A percentile compares a stretch with the other conserved stretches of the same genome.
Conservation (phyloP, 805 yeast species). For the Hanseniaspora lindneri region DNA sequence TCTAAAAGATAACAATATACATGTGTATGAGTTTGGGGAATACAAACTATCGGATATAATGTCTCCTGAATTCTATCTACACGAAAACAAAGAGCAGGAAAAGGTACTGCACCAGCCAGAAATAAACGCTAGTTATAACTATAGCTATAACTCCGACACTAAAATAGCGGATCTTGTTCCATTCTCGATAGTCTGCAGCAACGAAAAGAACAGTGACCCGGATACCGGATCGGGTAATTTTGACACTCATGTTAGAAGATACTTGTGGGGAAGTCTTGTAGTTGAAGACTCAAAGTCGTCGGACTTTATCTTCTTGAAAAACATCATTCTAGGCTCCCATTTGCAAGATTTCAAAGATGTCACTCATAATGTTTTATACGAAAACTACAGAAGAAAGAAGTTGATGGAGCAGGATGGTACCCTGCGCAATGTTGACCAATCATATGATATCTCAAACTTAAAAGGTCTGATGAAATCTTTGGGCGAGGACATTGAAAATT, state of each 20-base stretch:
- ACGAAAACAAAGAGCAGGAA: too few relatives aligned
- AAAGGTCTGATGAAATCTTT: neutral
- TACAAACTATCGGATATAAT: conserved; percentile 32
- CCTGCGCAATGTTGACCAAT: too few relatives aligned
- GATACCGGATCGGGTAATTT: conserved; percentile 27
- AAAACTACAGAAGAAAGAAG: conserved; percentile 62
- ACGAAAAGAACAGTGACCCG: conserved; percentile 29
- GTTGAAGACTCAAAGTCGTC: conserved; percentile 48
- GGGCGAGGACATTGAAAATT: neutral
- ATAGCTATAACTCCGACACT: conserved; percentile 15
- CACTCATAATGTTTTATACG: conserved; percentile 66
- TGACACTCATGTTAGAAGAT: conserved; percentile 38
- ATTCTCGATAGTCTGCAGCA: conserved; percentile 55
- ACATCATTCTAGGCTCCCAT: conserved; percentile 64
- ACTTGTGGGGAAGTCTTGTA: conserved; percentile 58
- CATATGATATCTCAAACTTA: neutral
- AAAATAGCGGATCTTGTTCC: conserved; percentile 42
- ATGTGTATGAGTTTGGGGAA: conserved; percentile 60
- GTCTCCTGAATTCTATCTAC: conserved; percentile 23
- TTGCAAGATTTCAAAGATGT: conserved; percentile 70
- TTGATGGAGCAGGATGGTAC: too few relatives aligned
- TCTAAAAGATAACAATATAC: conserved; percentile 45
- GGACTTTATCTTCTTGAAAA: conserved; percentile 61
- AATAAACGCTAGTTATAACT: too few relatives aligned
- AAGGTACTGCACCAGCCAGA: too few relatives aligned